Percentiles rank a stretch among this genome's conserved stretches.
Conservation (phyloP, 169 alveolate genomes). For the Plasmodium berghei region DNA sequence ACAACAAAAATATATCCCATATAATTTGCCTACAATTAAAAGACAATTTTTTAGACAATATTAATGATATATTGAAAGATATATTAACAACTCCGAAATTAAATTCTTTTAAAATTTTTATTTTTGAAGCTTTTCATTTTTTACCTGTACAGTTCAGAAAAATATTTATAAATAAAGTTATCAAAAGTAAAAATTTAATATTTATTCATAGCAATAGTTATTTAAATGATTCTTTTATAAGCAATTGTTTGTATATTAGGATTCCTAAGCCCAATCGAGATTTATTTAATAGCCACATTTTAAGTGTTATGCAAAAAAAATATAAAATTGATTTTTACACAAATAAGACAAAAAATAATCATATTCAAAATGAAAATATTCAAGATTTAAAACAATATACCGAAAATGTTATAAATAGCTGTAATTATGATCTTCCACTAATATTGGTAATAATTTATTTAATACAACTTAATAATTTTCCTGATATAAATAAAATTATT, state of each 20-base stretch:
- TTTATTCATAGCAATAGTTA: constrained; percentile 52
- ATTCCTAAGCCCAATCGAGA: constrained; percentile 39
- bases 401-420: constrained; percentile 22
- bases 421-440: constrained; percentile 56
- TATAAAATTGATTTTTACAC: constrained; percentile 18
- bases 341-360: not conserved
- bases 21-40: constrained; percentile 54
- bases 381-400: not conserved
- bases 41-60: not conserved
- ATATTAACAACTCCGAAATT: constrained; percentile 2
- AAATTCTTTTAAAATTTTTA: constrained; percentile 29
- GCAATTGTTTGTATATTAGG: constrained; percentile 60
- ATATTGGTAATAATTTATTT: constrained; percentile 45
- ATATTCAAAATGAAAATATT: not conserved
- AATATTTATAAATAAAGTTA: constrained; percentile 24
- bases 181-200: constrained; percentile 26
- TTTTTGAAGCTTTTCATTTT: constrained; percentile 48
- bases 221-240: constrained; percentile 14
- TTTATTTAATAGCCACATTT: constrained; percentile 29
- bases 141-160: constrained; percentile 46
- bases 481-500: constrained; percentile 51
- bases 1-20: constrained; percentile 50
- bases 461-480: constrained; percentile 40
- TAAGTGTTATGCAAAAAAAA: constrained; percentile 24
- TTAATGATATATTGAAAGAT: constrained; percentile 36